phyloP scores from a whole-genome alignment of 805 yeast species.

The Grigorovia yakushimaensis region DNA sequence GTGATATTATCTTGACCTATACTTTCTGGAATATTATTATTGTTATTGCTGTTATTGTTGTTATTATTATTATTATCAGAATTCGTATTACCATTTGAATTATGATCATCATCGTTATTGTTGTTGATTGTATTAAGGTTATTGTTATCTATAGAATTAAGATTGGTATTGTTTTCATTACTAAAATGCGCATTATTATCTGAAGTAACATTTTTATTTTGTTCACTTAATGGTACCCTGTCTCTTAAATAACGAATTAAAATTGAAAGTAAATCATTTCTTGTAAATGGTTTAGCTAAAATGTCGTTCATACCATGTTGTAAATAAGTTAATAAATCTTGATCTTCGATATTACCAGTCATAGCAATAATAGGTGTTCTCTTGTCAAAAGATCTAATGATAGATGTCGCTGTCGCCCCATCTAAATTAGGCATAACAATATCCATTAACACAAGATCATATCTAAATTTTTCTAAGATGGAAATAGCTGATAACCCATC shows the following conservation, averaged over 20 bases:
- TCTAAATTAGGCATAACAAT: constrained; percentile 83
- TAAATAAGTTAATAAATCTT: constrained; percentile 68
- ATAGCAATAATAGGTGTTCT: constrained; percentile 87
- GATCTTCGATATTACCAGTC: constrained; percentile 83
- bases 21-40: neutral
- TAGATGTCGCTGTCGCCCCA: constrained; percentile 85
- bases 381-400: constrained; percentile 75
- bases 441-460: constrained; percentile 76
- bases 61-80: neutral
- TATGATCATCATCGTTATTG: neutral
- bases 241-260: constrained; percentile 62
- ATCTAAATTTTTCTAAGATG: constrained; percentile 58
- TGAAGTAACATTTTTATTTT: constrained; percentile 6
- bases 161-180: neutral
- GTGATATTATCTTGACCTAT: neutral
- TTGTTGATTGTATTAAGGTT: neutral
- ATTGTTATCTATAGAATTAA: neutral
- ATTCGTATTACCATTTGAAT: neutral
- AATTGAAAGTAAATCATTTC: constrained; percentile 70
- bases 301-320: constrained; percentile 90
- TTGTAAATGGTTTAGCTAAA: constrained; percentile 87
- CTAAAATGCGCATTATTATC: neutral
- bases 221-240: constrained; percentile 32
- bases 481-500: constrained; percentile 87
- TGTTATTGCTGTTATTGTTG: neutral